Conservation (phyloP, 495 filamentous ascomycete genomes). For the Cercophora newfieldiana region DNA sequence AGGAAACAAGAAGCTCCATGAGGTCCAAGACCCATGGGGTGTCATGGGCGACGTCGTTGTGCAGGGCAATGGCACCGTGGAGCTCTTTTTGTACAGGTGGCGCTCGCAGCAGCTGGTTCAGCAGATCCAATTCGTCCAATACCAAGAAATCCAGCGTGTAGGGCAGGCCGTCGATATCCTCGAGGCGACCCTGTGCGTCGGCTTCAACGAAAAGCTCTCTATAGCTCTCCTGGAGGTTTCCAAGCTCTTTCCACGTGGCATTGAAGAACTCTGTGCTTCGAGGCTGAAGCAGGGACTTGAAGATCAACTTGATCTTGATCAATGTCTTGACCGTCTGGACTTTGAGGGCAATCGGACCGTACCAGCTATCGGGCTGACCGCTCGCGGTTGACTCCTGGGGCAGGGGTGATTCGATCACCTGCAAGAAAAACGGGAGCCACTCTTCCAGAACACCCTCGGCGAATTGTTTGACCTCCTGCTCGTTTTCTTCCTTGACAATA, state of each 20-base stretch:
- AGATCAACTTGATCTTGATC: slow-evolving; percentile 83
- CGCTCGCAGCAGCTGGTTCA: slow-evolving; percentile 81
- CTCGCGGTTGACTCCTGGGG: background rate
- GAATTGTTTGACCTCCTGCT: slow-evolving; percentile 78
- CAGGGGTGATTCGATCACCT: slow-evolving; percentile 67
- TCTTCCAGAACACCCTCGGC: slow-evolving; percentile 76
- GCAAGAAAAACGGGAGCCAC: slow-evolving; percentile 86
- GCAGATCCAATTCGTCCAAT: slow-evolving; percentile 88
- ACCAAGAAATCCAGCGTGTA: slow-evolving; percentile 94
- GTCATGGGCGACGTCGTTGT: slow-evolving; percentile 55
- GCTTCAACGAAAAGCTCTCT: slow-evolving; percentile 79
- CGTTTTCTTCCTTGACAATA: slow-evolving; percentile 90
- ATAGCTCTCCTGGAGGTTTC: slow-evolving; percentile 67
- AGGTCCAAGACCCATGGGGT: slow-evolving; percentile 79
- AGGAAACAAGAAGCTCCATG: slow-evolving; percentile 76
- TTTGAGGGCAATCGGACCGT: slow-evolving; percentile 82
- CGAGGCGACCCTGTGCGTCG: slow-evolving; percentile 80
- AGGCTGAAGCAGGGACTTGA: slow-evolving; percentile 74
- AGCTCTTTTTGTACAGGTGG: slow-evolving; percentile 83
- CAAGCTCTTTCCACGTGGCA: slow-evolving; percentile 82
- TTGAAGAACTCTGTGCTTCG: slow-evolving; percentile 79
- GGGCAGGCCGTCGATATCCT: slow-evolving; percentile 88
- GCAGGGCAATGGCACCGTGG: slow-evolving; percentile 62
- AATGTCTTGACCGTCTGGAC: slow-evolving; percentile 89
- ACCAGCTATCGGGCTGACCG: slow-evolving; percentile 46